Evolutionary conservation across 2,329 filamentous ascomycete genomes (phyloP).

Genomic region (Ascocoryne sarcoides): DNA sequence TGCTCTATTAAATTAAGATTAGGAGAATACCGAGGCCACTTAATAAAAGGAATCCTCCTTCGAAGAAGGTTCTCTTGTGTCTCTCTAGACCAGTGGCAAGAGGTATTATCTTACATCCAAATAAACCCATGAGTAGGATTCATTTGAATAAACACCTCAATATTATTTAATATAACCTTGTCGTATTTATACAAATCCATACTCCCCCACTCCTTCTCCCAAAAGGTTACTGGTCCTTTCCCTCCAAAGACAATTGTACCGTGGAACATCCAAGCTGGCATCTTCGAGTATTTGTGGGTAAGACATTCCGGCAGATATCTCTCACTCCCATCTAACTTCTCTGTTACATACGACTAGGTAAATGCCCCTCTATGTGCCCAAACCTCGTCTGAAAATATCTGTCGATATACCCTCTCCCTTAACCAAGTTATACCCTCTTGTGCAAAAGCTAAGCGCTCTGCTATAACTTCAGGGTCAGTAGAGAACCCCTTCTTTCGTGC

Average conservation of each 20-base stretch:
- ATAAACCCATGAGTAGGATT: constrained; percentile 1
- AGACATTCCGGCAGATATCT: neutral
- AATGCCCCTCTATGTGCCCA: constrained; percentile 3
- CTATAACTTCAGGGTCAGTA: neutral
- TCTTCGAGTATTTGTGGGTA: constrained; percentile 3
- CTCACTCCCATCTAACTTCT: neutral
- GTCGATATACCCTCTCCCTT: neutral
- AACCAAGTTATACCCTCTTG: constrained; percentile 2
- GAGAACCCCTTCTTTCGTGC: constrained; percentile 4
- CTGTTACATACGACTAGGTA: constrained; percentile 1
- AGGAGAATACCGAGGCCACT: constrained; percentile 5
- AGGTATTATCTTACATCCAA: constrained; percentile 6
- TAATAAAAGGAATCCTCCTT: constrained; percentile 1
- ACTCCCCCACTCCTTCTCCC: constrained; percentile 8
- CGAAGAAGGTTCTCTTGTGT: constrained; percentile 1
- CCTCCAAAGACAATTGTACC: constrained; percentile 1
- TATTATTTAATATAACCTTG: no score
- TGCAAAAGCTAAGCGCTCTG: constrained; percentile 1
- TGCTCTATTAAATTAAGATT: constrained; percentile 10
- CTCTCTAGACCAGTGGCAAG: neutral
- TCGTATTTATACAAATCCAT: no score
- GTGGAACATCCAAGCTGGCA: constrained; percentile 9
- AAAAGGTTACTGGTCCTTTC: constrained; percentile 4
- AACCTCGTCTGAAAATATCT: constrained; percentile 11
- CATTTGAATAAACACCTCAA: neutral